A percentile compares a stretch with the other conserved stretches of the same genome.
Evolutionary conservation across 2,329 filamentous ascomycete species (phyloP).

Genomic region (Ambrosiella cleistominuta): DNA sequence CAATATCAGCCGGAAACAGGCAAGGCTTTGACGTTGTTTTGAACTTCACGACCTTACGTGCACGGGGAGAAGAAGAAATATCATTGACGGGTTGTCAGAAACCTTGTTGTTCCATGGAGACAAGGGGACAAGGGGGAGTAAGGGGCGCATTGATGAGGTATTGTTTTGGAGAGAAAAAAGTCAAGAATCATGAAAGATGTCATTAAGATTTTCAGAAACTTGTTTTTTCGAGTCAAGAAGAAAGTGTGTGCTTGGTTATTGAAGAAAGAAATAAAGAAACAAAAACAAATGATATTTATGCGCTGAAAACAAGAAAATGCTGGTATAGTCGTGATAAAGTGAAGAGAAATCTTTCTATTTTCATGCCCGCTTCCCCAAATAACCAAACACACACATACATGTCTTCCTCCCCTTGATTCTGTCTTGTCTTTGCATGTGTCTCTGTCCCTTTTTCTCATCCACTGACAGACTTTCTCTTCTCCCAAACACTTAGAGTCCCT

Average conservation of each 20-base stretch:
- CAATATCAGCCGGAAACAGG: too few relatives aligned
- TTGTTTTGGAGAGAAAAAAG: neutral
- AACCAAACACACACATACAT: too few relatives aligned
- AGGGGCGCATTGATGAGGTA: neutral
- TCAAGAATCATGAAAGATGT: too few relatives aligned
- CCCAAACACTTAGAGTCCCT: neutral
- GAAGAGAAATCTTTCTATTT: neutral
- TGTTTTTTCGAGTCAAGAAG: neutral
- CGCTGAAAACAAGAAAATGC: neutral
- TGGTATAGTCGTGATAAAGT: neutral
- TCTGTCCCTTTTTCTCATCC: too few relatives aligned
- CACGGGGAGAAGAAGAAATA: too few relatives aligned
- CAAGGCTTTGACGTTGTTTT: too few relatives aligned
- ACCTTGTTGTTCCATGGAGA: neutral
- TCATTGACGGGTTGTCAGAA: neutral
- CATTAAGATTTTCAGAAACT: neutral
- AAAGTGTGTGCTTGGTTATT: neutral
- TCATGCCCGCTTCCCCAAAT: neutral
- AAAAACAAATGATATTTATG: constrained; percentile 9
- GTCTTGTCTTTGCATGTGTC: too few relatives aligned
- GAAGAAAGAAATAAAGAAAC: constrained; percentile 5
- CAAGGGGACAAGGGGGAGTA: neutral
- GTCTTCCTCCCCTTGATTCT: too few relatives aligned
- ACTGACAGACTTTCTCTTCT: too few relatives aligned
- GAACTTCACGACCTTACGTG: too few relatives aligned